Evolutionary conservation across 345 rosid species (phyloP).

Genomic region (Eutrema yunnanense): DNA sequence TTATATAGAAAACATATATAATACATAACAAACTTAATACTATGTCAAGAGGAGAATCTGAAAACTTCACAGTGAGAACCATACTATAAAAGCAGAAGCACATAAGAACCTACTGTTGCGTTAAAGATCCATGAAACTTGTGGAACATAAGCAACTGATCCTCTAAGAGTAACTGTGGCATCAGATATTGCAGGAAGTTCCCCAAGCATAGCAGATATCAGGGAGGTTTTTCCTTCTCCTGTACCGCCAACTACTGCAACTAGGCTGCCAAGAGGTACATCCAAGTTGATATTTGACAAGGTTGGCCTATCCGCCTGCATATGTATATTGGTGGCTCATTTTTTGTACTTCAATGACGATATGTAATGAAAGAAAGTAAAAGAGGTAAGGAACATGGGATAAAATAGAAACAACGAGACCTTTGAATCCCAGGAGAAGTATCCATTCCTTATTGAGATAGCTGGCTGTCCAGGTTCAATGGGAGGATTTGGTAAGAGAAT

Average conservation of each 20-base stretch:
- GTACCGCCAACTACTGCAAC: constrained; percentile 97
- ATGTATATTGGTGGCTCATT: neutral
- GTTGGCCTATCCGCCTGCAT: constrained; percentile 84
- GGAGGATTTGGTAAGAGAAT: constrained; percentile 91
- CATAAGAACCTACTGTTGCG: constrained; percentile 72
- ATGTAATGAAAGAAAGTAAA: constrained; percentile 16
- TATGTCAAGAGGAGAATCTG: neutral
- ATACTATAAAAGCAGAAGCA: neutral
- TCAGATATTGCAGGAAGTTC: constrained; percentile 83
- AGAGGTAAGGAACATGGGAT: constrained; percentile 11
- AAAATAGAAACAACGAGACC: constrained; percentile 36
- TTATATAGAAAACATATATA: neutral
- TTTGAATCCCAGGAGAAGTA: constrained; percentile 92
- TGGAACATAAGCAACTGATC: constrained; percentile 93
- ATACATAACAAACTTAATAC: neutral
- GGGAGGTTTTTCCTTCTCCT: constrained; percentile 97
- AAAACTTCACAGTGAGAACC: neutral
- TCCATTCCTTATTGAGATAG: constrained; percentile 79
- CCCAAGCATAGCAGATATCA: constrained; percentile 96
- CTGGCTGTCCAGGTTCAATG: constrained; percentile 61
- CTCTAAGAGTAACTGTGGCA: constrained; percentile 64
- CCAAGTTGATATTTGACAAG: constrained; percentile 79
- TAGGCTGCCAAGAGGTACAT: constrained; percentile 81
- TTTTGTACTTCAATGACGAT: neutral
- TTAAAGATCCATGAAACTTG: constrained; percentile 99